These are phyloP conservation scores for Aspergillus chevalieri DNA, from an alignment of 2,329 filamentous ascomycete species.

Conservation along the genomic window DNA sequence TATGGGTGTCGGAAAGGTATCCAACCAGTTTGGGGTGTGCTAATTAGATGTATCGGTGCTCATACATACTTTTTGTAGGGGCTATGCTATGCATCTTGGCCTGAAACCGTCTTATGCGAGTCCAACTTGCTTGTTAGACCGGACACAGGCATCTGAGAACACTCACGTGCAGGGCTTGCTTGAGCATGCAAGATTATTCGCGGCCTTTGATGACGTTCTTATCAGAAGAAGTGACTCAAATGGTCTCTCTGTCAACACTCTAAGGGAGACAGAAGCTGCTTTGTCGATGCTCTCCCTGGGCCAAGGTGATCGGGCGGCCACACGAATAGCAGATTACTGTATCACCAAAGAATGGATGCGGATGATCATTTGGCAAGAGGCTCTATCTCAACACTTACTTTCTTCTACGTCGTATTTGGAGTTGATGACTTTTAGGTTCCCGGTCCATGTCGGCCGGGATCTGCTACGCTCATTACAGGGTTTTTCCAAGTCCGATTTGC, in stretches of 20 bases:
- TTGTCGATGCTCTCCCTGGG: slow-evolving; percentile 13
- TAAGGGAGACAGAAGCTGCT: slow-evolving; percentile 17
- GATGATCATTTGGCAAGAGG: slow-evolving; percentile 27
- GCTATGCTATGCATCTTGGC: slow-evolving; percentile 26
- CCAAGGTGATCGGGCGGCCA: slow-evolving; percentile 9
- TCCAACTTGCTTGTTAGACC: slow-evolving; percentile 5
- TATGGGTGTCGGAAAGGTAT: slow-evolving; percentile 28
- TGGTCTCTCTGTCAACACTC: slow-evolving; percentile 1
- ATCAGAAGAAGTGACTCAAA: not conserved
- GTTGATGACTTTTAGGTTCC: slow-evolving; percentile 22
- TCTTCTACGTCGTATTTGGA: slow-evolving; percentile 17
- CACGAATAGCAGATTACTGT: slow-evolving; percentile 22
- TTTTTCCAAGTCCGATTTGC: slow-evolving; percentile 20
- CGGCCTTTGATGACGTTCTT: slow-evolving; percentile 18
- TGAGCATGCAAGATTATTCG: slow-evolving; percentile 20
- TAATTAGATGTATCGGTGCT: no score
- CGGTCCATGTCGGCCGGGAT: slow-evolving; percentile 18
- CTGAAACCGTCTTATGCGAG: slow-evolving; percentile 19
- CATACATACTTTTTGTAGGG: slow-evolving; percentile 4
- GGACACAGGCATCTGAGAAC: slow-evolving; percentile 5
- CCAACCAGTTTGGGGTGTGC: no score
- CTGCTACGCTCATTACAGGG: slow-evolving; percentile 18
- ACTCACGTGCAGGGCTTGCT: slow-evolving; percentile 19
- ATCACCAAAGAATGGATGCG: slow-evolving; percentile 29
- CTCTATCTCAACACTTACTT: slow-evolving; percentile 18